These are phyloP conservation scores for Cryptococcus amylolentus DNA, from an alignment of 1,284 basidiomycete species.

Conservation along the genomic window DNA sequence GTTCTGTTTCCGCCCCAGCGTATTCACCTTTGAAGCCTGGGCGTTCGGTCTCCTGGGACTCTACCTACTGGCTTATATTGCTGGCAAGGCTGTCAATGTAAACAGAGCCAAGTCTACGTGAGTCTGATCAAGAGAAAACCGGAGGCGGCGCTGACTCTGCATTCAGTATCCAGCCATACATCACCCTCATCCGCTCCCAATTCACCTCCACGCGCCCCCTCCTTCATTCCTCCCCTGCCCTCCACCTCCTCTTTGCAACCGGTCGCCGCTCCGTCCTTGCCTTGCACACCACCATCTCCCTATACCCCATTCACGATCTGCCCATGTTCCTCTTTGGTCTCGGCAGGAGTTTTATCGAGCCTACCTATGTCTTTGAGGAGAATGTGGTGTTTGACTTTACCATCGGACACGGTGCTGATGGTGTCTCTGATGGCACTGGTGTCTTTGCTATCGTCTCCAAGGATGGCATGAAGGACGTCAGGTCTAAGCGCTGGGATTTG, in stretches of 20 bases:
- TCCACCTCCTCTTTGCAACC: slow-evolving; percentile 75
- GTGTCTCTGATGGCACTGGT: slow-evolving; percentile 57
- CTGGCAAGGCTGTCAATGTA: slow-evolving; percentile 39
- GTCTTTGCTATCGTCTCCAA: slow-evolving; percentile 81
- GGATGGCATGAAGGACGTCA: slow-evolving; percentile 65
- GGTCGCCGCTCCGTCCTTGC: slow-evolving; percentile 71
- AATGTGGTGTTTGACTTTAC: slow-evolving; percentile 64
- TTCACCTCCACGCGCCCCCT: slow-evolving; percentile 32
- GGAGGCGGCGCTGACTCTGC: neutral
- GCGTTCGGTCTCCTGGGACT: slow-evolving; percentile 56
- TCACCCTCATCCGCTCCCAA: slow-evolving; percentile 19
- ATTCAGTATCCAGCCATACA: slow-evolving; percentile 5
- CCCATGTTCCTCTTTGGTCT: slow-evolving; percentile 57
- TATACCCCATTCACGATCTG: slow-evolving; percentile 80
- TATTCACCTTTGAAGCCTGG: slow-evolving; percentile 64
- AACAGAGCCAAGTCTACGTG: slow-evolving; percentile 38
- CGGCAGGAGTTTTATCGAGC: slow-evolving; percentile 63
- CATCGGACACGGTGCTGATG: slow-evolving; percentile 56
- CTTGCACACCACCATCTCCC: slow-evolving; percentile 71
- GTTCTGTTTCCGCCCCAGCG: slow-evolving; percentile 75
- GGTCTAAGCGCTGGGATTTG: slow-evolving; percentile 75
- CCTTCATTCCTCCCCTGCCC: slow-evolving; percentile 35
- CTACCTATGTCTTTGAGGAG: slow-evolving; percentile 61
- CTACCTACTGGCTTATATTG: slow-evolving; percentile 37
- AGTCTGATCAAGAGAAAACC: slow-evolving; percentile 21